Conservation (phyloP, 257 asterid genomes). For the Solanum virginianum region DNA sequence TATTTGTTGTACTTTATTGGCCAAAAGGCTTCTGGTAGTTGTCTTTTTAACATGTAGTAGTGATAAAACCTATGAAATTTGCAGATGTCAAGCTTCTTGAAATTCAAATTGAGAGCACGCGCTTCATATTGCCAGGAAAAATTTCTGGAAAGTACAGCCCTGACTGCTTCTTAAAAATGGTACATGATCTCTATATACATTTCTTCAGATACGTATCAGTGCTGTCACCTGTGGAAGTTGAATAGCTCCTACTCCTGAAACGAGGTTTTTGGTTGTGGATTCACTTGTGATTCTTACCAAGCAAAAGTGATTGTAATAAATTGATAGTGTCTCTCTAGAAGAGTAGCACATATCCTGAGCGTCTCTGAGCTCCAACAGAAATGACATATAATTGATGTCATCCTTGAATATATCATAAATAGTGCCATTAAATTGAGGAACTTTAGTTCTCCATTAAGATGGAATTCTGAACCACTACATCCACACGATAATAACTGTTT, state of each 20-base stretch:
- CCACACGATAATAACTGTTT: neutral
- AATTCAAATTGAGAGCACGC: slow-evolving; percentile 58
- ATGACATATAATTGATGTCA: neutral
- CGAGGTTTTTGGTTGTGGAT: neutral
- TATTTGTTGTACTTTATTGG: neutral
- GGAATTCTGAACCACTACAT: neutral
- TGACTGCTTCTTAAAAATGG: slow-evolving; percentile 84
- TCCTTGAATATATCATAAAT: neutral
- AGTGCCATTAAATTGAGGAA: neutral
- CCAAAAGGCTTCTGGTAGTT: neutral
- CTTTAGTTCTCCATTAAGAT: neutral
- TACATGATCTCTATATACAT: slow-evolving; percentile 7
- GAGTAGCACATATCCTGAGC: neutral
- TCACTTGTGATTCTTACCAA: neutral
- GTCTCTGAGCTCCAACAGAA: neutral
- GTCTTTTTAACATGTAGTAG: neutral
- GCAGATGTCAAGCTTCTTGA: slow-evolving; percentile 50
- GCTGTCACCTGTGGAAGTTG: neutral
- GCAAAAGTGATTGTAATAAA: neutral
- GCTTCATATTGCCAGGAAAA: slow-evolving; percentile 55
- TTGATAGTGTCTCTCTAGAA: neutral
- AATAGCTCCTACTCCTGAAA: neutral
- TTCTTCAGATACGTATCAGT: neutral
- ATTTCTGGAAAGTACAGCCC: slow-evolving; percentile 50
- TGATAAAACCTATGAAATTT: slow-evolving; percentile 8